Evolutionary conservation across 306 rosid genomes (phyloP), one percentile per base, ranked within the genome.

Genomic region (Cicer pinnatifidum): DNA sequence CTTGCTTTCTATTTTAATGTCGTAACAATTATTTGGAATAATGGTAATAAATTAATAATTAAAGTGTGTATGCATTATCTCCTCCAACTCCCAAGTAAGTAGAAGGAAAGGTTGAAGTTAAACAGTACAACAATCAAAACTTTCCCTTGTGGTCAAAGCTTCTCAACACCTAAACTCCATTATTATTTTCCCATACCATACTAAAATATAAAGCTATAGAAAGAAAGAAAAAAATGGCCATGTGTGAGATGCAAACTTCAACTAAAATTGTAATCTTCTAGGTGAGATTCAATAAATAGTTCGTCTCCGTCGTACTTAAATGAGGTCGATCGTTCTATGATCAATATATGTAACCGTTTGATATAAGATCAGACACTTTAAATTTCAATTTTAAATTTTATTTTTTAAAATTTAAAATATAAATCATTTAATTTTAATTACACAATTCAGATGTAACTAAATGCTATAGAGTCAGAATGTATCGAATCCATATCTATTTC

Each of bases 251-350:
- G 81, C 60, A 66, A 63, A 73, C 67, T 74, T 41, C 67, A 73
- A 54, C 81, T 80, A 51, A 48, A 66, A 61, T 45, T 75, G 78
- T 78, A 65, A 81, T 62, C 71, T 75, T 66, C 60, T 68, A 57
- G 85, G 83, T 62, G 80, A 83, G 83, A 60, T 66, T 79, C 80
- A 81, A 85, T 91, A 87, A 87, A 85, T 90, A 77, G 69, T 48
- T 68, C 45, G 48, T 52, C 67, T 23, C 16, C 48, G 65, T 15
- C 9, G 37, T 40, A 28, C 5, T 3, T 28, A 28, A 3, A 28
- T 3, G 33, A 2, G 2, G 33, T 3, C 5, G 35, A 28, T 3
- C 3, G 0, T 3, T 28, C 35, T 28, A 28, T 5, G 4, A 28
- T 28, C 3, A 28, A 28, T 1, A 28, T 0, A 28, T 28, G 35